A percentile compares a stretch with the other conserved stretches of the same genome.
phyloP scores from a whole-genome alignment of 331 rosid species.

The Stylosanthes scabra region DNA sequence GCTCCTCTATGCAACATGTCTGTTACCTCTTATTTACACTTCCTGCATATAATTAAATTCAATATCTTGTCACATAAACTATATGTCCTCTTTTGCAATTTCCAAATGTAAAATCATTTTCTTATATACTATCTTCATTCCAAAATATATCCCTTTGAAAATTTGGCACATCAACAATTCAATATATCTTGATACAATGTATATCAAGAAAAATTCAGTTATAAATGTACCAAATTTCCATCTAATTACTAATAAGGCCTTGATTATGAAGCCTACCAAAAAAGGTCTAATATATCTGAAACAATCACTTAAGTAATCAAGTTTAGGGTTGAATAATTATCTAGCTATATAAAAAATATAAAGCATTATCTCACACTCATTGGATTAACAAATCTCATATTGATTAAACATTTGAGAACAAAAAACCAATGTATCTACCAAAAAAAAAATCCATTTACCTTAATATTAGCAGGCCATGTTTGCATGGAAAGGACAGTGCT shows the following conservation, averaged over 20 bases:
- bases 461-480: slow-evolving; percentile 30
- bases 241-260: slow-evolving; percentile 26
- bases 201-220: no score
- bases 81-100: slow-evolving; percentile 21
- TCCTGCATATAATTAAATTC: slow-evolving; percentile 26
- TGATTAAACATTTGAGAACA: slow-evolving; percentile 14
- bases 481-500: slow-evolving; percentile 37
- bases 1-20: slow-evolving; percentile 25
- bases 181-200: no score
- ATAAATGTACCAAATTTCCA: slow-evolving; percentile 4
- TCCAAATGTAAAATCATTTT: slow-evolving; percentile 24
- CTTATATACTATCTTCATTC: neutral
- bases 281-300: slow-evolving; percentile 34
- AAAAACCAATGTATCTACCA: slow-evolving; percentile 26
- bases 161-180: no score
- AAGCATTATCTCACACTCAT: neutral
- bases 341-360: slow-evolving; percentile 17
- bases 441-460: slow-evolving; percentile 24
- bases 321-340: slow-evolving; percentile 9
- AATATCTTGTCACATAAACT: slow-evolving; percentile 20
- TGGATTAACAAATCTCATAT: slow-evolving; percentile 23
- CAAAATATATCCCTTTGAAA: no score
- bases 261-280: slow-evolving; percentile 21
- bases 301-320: slow-evolving; percentile 34
- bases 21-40: slow-evolving; percentile 22